Conservation (phyloP, 768 basidiomycete species). For the Rhizopogon vesiculosus region DNA sequence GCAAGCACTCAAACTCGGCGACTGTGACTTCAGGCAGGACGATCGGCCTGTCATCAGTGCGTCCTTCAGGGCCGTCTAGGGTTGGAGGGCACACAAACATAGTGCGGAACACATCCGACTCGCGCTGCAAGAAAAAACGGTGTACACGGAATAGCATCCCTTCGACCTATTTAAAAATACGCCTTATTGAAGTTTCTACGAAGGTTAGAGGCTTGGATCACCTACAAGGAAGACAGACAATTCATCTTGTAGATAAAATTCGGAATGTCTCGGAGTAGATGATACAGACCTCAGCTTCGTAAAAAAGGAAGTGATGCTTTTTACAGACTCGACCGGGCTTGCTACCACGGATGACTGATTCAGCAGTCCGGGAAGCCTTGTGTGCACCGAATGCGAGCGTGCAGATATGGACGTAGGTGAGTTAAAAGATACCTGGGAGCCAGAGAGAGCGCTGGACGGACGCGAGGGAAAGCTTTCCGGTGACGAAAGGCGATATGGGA, state of each 20-base stretch:
- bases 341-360: neutral
- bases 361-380: conserved; percentile 1
- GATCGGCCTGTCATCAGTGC: conserved; percentile 28
- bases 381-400: neutral
- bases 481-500: conserved; percentile 1
- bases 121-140: conserved; percentile 32
- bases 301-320: conserved; percentile 3
- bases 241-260: conserved; percentile 18
- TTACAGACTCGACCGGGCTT: conserved; percentile 3
- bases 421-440: conserved; percentile 1
- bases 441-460: conserved; percentile 1
- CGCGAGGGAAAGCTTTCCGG: conserved; percentile 1
- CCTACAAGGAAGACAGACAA: conserved; percentile 16
- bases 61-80: conserved; percentile 24
- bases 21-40: conserved; percentile 26
- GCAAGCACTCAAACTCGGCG: conserved; percentile 32
- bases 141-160: conserved; percentile 36
- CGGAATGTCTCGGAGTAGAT: conserved; percentile 6
- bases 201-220: neutral
- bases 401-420: neutral
- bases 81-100: conserved; percentile 30
- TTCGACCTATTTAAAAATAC: conserved; percentile 28
- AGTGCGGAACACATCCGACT: conserved; percentile 33
- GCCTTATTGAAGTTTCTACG: neutral
- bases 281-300: neutral